These are phyloP conservation scores for Psophocarpus tetragonolobus DNA, from an alignment of 306 rosid genomes.

Conservation along the genomic window DNA sequence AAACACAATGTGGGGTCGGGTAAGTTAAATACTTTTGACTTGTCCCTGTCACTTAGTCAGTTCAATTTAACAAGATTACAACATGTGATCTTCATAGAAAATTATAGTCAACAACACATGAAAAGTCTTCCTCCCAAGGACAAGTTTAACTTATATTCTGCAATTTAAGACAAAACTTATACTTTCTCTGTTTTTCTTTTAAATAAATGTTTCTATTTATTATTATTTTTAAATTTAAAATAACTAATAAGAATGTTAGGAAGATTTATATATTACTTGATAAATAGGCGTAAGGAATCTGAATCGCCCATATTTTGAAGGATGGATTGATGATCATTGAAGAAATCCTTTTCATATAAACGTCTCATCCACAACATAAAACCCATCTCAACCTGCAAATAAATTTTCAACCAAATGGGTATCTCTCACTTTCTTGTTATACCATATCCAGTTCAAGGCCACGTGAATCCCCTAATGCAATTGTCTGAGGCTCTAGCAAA, in stretches of 20 bases:
- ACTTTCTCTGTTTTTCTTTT: no score
- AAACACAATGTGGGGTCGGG: no score
- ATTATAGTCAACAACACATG: background rate
- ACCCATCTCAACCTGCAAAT: background rate
- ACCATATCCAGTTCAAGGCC: slow-evolving; percentile 50
- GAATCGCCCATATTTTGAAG: background rate
- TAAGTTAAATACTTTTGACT: background rate
- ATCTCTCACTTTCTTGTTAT: slow-evolving; percentile 40
- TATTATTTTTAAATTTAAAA: no score
- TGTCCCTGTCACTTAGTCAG: background rate
- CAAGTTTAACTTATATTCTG: no score
- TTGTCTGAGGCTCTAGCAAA: slow-evolving; percentile 31
- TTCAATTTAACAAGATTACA: background rate
- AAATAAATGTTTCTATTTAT: no score
- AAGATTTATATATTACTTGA: background rate
- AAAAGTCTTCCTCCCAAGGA: no score
- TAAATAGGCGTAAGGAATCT: background rate
- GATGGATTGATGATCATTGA: background rate
- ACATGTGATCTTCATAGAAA: background rate
- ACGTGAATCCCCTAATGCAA: slow-evolving; percentile 47
- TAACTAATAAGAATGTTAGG: background rate
- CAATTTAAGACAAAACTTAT: no score
- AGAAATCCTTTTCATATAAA: background rate
- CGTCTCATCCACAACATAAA: background rate
- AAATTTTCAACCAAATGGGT: slow-evolving; percentile 23